Conservation (phyloP, 192 early-diverging fungal species). For the Anaeromyces robustus region DNA sequence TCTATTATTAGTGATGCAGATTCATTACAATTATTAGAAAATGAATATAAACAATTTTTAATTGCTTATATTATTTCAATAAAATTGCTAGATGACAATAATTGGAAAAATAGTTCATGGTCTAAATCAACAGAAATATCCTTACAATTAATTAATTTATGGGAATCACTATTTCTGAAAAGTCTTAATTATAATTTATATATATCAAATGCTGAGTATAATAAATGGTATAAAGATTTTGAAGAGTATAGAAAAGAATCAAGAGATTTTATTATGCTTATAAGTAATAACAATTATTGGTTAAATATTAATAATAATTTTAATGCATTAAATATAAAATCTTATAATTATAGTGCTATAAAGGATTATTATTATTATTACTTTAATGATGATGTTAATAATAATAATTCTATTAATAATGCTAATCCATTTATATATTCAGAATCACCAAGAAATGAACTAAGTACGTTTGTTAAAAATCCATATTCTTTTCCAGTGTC, state of each 20-base stretch:
- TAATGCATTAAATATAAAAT: neutral
- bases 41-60: neutral
- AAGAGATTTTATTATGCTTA: neutral
- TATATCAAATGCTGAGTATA: neutral
- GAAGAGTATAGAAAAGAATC: neutral
- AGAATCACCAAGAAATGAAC: neutral
- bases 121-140: neutral
- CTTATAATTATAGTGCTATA: neutral
- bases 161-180: neutral
- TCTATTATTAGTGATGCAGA: neutral
- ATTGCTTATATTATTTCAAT: neutral
- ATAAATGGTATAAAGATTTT: neutral
- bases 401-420: neutral
- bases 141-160: neutral
- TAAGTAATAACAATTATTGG: neutral
- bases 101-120: neutral
- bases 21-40: neutral
- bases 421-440: neutral
- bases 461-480: neutral
- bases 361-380: neutral
- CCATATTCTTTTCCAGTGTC: neutral
- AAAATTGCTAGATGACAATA: neutral
- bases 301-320: neutral
- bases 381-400: neutral
- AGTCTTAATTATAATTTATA: neutral